Conservation (phyloP, 371 early-diverging fungal genomes). For the Rhizopus sp. region DNA sequence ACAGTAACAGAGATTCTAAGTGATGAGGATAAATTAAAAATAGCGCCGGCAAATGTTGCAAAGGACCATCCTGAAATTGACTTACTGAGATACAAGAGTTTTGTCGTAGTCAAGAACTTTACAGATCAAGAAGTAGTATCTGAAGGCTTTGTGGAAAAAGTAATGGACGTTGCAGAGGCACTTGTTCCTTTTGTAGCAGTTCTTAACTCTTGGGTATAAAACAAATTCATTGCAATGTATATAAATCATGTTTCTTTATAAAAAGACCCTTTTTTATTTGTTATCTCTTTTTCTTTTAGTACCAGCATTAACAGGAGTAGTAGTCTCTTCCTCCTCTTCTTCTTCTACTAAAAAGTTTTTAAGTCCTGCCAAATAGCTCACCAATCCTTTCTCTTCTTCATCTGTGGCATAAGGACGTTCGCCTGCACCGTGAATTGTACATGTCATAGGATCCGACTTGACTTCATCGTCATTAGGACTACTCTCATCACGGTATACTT, state of each 20-base stretch:
- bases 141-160: conserved; percentile 46
- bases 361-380: conserved; percentile 28
- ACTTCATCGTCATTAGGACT: conserved; percentile 44
- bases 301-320: background rate
- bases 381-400: conserved; percentile 32
- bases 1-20: conserved; percentile 41
- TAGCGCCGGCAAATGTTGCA: conserved; percentile 30
- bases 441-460: conserved; percentile 42
- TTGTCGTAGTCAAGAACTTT: conserved; percentile 47
- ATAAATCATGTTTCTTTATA: background rate
- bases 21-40: conserved; percentile 27
- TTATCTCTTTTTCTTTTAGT: conserved; percentile 19
- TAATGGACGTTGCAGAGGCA: conserved; percentile 50
- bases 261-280: background rate
- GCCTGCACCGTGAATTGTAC: conserved; percentile 32
- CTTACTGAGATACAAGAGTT: conserved; percentile 45
- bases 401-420: conserved; percentile 29
- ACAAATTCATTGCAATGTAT: background rate
- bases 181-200: conserved; percentile 57
- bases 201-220: conserved; percentile 53
- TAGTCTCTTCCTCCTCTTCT: conserved; percentile 20
- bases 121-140: conserved; percentile 47
- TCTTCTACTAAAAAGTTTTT: conserved; percentile 45
- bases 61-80: conserved; percentile 58
- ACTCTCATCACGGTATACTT: conserved; percentile 19